phyloP scores from a whole-genome alignment of 495 filamentous ascomycete species.

The Aspergillus olivimuriae region DNA sequence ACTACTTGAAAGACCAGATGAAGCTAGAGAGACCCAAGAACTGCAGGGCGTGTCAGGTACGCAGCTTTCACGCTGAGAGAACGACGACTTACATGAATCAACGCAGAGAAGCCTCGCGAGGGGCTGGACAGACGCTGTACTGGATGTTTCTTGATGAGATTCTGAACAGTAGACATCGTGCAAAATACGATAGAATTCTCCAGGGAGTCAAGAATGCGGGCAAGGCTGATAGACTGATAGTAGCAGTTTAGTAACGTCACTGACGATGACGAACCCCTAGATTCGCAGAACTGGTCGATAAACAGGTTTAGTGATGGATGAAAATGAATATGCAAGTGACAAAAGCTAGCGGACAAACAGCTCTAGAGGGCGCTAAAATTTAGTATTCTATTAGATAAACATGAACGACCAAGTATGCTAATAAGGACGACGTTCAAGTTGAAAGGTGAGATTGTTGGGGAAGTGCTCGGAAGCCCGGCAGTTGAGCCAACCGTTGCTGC shows the following conservation, averaged over 20 bases:
- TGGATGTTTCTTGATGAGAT: slow-evolving; percentile 49
- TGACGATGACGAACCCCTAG: too few species aligned
- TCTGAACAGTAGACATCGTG: slow-evolving; percentile 9
- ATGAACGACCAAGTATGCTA: neutral
- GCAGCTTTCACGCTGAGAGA: slow-evolving; percentile 3
- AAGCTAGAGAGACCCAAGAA: slow-evolving; percentile 61
- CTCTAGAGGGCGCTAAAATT: too few species aligned
- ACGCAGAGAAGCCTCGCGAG: slow-evolving; percentile 58
- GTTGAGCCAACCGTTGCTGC: neutral
- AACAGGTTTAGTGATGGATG: too few species aligned
- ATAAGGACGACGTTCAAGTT: neutral
- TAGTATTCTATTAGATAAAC: neutral
- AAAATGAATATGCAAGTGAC: too few species aligned
- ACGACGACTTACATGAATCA: slow-evolving; percentile 54
- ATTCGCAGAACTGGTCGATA: too few species aligned
- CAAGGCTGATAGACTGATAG: neutral
- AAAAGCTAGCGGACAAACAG: too few species aligned
- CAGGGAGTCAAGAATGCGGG: neutral
- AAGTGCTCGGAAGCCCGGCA: neutral
- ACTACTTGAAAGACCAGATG: slow-evolving; percentile 62
- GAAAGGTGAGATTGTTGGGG: neutral
- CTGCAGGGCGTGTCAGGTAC: slow-evolving; percentile 28
- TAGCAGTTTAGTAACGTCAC: too few species aligned
- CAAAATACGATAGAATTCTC: neutral
- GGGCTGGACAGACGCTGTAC: slow-evolving; percentile 69